Conservation (phyloP, 257 asterid species). For the Solanum lycopersicoides region DNA sequence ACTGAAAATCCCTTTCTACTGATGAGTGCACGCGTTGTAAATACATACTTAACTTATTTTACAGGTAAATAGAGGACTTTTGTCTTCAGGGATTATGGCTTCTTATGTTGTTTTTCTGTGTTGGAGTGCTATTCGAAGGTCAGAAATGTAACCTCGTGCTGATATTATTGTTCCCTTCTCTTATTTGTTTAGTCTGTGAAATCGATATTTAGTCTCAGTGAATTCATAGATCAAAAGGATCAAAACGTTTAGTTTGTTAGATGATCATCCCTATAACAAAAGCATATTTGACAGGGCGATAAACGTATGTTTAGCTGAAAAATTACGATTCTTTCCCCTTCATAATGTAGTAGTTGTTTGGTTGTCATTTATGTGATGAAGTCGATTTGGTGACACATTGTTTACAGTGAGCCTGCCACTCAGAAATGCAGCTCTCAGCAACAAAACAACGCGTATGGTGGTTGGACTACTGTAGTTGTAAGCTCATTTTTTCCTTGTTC, state of each 20-base stretch:
- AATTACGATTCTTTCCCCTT: not conserved
- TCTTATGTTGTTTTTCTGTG: constrained; percentile 83
- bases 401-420: constrained; percentile 69
- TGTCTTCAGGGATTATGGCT: constrained; percentile 97
- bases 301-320: not conserved
- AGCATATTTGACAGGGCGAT: not conserved
- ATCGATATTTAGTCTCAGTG: not conserved
- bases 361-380: not conserved
- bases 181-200: not conserved
- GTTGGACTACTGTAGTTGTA: constrained; percentile 77
- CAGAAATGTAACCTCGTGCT: not conserved
- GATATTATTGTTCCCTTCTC: not conserved
- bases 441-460: constrained; percentile 40
- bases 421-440: constrained; percentile 72
- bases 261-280: not conserved
- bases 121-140: constrained; percentile 96
- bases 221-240: not conserved
- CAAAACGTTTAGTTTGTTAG: not conserved
- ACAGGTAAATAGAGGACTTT: constrained; percentile 89
- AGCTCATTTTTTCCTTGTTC: constrained; percentile 3
- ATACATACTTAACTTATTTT: not conserved
- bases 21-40: not conserved
- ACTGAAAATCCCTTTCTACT: not conserved
- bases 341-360: not conserved
- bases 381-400: not conserved